Conservation (phyloP, 169 alveolate genomes). For the Plasmodium vivax region DNA sequence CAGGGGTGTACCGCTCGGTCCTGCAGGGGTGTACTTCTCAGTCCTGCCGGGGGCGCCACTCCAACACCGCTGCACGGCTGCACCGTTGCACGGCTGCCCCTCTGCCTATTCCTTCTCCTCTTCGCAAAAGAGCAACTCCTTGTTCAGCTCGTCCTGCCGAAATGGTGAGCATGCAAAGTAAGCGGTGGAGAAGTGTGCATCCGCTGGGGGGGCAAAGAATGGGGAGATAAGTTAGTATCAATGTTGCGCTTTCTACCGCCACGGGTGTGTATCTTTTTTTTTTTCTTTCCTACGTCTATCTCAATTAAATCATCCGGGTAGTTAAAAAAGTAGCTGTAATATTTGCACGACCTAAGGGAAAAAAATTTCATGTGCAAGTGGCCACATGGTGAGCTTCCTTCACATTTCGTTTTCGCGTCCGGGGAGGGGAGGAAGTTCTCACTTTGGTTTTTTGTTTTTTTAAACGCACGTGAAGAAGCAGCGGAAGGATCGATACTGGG, state of each 20-base stretch:
- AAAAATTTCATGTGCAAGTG: not conserved
- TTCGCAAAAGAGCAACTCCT: constrained; percentile 24
- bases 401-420: not conserved
- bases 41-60: not conserved
- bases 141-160: constrained; percentile 55
- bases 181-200: not conserved
- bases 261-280: not conserved
- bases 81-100: not conserved
- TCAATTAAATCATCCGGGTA: constrained; percentile 38
- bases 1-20: too few relatives aligned
- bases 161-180: not conserved
- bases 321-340: constrained; percentile 64
- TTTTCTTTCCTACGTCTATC: constrained; percentile 19
- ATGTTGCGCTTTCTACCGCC: not conserved
- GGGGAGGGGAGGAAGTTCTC: not conserved
- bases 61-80: not conserved
- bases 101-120: constrained; percentile 24
- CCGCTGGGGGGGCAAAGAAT: not conserved
- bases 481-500: not conserved
- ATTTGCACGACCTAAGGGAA: constrained; percentile 63
- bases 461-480: not conserved
- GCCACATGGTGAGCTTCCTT: not conserved
- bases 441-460: not conserved
- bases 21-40: too few relatives aligned
- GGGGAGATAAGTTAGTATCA: not conserved